Conservation (phyloP, 2,329 filamentous ascomycete species). For the Hymenoscyphus occultus region DNA sequence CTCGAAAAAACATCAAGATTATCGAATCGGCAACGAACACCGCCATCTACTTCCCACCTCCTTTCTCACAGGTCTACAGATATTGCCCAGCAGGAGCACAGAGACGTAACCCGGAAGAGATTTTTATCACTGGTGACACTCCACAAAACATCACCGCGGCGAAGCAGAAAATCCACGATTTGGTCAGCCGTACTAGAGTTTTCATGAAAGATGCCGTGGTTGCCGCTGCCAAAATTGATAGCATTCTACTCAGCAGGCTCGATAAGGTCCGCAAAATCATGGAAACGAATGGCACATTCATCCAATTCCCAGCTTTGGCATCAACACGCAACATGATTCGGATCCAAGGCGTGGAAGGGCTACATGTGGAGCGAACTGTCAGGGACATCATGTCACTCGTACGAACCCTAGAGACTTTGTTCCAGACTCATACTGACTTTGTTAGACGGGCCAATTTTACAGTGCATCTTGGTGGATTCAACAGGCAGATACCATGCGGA, state of each 20-base stretch:
- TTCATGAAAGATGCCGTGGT: slow-evolving; percentile 92
- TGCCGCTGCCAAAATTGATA: slow-evolving; percentile 89
- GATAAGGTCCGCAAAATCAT: slow-evolving; percentile 98
- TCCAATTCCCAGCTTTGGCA: slow-evolving; percentile 85
- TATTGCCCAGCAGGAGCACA: slow-evolving; percentile 82
- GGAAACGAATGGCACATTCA: slow-evolving; percentile 92
- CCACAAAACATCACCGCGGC: slow-evolving; percentile 81
- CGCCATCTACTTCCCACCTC: slow-evolving; percentile 95
- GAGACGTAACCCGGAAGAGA: slow-evolving; percentile 79
- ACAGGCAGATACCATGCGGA: slow-evolving; percentile 63
- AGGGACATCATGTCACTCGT: slow-evolving; percentile 93
- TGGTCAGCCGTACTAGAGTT: slow-evolving; percentile 75
- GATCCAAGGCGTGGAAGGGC: slow-evolving; percentile 87
- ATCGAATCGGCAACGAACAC: slow-evolving; percentile 95
- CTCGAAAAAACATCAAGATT: slow-evolving; percentile 94
- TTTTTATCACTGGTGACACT: slow-evolving; percentile 91
- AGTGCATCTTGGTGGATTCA: slow-evolving; percentile 95
- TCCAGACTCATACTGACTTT: slow-evolving; percentile 29
- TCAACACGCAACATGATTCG: slow-evolving; percentile 81
- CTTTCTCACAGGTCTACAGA: slow-evolving; percentile 87
- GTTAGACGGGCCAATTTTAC: slow-evolving; percentile 91
- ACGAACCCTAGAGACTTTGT: slow-evolving; percentile 39
- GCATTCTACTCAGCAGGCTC: slow-evolving; percentile 82
- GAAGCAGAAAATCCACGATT: slow-evolving; percentile 86
- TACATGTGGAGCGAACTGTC: slow-evolving; percentile 92